Base-by-base conservation (phyloP, 495 filamentous ascomycete genomes). In the Acidiella bohemica region DNA sequence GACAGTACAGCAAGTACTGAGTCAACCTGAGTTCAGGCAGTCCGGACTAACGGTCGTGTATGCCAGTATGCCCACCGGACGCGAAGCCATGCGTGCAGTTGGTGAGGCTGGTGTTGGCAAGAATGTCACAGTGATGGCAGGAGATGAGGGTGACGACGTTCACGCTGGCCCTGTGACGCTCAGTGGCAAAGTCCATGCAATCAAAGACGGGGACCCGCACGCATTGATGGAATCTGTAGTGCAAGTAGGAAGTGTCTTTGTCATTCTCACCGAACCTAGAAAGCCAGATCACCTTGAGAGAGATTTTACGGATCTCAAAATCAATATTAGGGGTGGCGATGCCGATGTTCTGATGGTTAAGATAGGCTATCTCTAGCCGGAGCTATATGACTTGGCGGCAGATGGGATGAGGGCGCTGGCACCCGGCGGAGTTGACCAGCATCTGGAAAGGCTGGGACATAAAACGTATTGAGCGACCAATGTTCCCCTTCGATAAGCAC, bases 361-460 rank as follows among this genome's bases (percentile, higher is more conserved):
- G 55, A 75, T 75, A 35, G 70, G 71, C 14, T 75, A 74, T 42
- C 48, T 75, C 9, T 70, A 75, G 47, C 71, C 71, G 12, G 68
- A 75, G 27, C 47, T 75, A n/a, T n/a, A n/a, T n/a, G n/a, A n/a
- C n/a, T n/a, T n/a, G n/a, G n/a, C n/a, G n/a, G n/a, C n/a, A n/a
- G n/a, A n/a, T n/a, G n/a, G n/a, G n/a, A n/a, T n/a, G n/a, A n/a
- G n/a, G n/a, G n/a, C n/a, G n/a, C n/a, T n/a, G n/a, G n/a, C n/a
- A n/a, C n/a, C n/a, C n/a, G n/a, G n/a, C n/a, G n/a, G n/a, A n/a
- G n/a, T n/a, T n/a, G n/a, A n/a, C n/a, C n/a, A n/a, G n/a, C n/a
- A n/a, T n/a, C n/a, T n/a, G n/a, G n/a, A n/a, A n/a, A n/a, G n/a
- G n/a, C n/a, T n/a, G n/a, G n/a, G n/a, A n/a, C n/a, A n/a, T n/a